Evolutionary conservation across 495 filamentous ascomycete species (phyloP), one percentile per base, ranked within the genome.

Genomic region (Penicillium parvum): DNA sequence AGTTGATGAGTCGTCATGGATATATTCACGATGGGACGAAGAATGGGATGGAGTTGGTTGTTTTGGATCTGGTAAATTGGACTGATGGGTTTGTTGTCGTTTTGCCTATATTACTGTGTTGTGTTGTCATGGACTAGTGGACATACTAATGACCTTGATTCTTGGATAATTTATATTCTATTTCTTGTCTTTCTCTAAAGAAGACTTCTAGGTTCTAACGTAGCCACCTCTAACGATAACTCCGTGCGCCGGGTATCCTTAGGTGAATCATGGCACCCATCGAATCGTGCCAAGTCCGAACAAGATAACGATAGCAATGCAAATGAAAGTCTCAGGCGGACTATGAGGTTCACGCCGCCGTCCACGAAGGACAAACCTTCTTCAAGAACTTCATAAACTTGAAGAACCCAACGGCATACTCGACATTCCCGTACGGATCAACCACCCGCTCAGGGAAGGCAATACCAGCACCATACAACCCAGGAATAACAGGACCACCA

Each of bases 381-480:
- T 77, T 76, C 40, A 80, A 52, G 49, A 71, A 81, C 42, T 69
- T 76, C 77, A 81, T 81, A 52, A 83, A 83, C 65, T 83, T 83
- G 35, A 61, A 76, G 56, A 82, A 76, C 0, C 79, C 79, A 26
- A 83, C 79, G 5, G 77, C 74, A 61, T 71, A 66, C 60, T 83
- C 79, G 9, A 76, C 75, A 64, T 81, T 81, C 4, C 79, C 79
- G 21, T 66, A 45, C 0, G 77, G 79, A 64, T 83, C 79, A 17
- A 72, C 69, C 8, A 81, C 78, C 20, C 67, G 64, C 53, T 81
- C 76, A 4, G 79, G 79, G 45, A 75, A 83, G 11, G 77, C 78
- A 52, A 83, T 81, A 1, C 79, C 79, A 17, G 77, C 77, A 7
- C 75, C 79, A 52, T 69, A 75, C 12, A 83, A 49, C 0, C 78